phyloP scores from a whole-genome alignment of 495 filamentous ascomycete species.

The Evernia prunastri region DNA sequence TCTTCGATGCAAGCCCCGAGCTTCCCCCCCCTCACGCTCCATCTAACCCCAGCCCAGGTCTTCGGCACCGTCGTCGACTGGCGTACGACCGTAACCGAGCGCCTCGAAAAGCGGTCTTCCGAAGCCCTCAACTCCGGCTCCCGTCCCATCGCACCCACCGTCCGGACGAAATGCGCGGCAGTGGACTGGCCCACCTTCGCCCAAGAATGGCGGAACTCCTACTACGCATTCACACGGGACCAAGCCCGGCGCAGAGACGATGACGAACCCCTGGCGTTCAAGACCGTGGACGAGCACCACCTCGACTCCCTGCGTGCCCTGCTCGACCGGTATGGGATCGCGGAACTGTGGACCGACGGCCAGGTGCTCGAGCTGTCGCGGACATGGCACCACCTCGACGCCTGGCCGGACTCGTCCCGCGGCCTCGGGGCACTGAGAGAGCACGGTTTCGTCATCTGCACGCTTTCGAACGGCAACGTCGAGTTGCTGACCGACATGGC shows the following conservation, averaged over 20 bases:
- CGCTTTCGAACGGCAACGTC: slow-evolving; percentile 69
- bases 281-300: slow-evolving; percentile 64
- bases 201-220: slow-evolving; percentile 61
- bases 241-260: slow-evolving; percentile 32
- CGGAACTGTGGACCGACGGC: slow-evolving; percentile 50
- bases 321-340: slow-evolving; percentile 47
- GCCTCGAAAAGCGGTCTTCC: slow-evolving; percentile 38
- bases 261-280: slow-evolving; percentile 36
- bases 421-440: slow-evolving; percentile 52
- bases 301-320: slow-evolving; percentile 52
- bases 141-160: slow-evolving; percentile 39
- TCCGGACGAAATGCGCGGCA: slow-evolving; percentile 41
- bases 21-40: neutral
- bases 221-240: slow-evolving; percentile 51
- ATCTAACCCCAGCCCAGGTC: slow-evolving; percentile 31
- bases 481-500: slow-evolving; percentile 59
- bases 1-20: slow-evolving; percentile 43
- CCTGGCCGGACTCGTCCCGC: slow-evolving; percentile 57
- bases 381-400: slow-evolving; percentile 63
- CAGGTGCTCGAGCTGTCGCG: slow-evolving; percentile 52
- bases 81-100: slow-evolving; percentile 52
- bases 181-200: slow-evolving; percentile 58
- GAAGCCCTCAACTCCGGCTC: slow-evolving; percentile 39
- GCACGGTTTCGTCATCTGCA: slow-evolving; percentile 49
- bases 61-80: slow-evolving; percentile 78